A percentile compares a stretch with the other conserved stretches of the same genome.
phyloP scores from a whole-genome alignment of 2,329 filamentous ascomycete genomes.

The Colletotrichum siamense region DNA sequence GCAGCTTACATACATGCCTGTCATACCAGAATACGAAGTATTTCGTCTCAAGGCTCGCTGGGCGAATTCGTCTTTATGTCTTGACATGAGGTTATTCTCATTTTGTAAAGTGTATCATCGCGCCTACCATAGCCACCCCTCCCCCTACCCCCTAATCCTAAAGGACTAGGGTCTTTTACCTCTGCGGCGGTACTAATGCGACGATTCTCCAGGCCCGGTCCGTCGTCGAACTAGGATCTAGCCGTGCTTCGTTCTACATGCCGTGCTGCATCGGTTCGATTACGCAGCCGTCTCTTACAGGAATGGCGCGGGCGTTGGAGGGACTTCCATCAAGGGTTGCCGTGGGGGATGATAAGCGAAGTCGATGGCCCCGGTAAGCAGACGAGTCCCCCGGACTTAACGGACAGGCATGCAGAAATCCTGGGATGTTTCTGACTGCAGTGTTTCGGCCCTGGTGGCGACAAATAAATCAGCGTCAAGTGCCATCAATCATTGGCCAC shows the following conservation, averaged over 20 bases:
- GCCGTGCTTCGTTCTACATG: background rate
- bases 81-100: background rate
- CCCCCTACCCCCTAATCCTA: background rate
- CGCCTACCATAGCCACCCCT: background rate
- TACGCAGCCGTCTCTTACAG: background rate
- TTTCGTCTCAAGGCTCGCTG: background rate
- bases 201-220: background rate
- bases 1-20: background rate
- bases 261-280: background rate
- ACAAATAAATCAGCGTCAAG: background rate
- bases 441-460: background rate
- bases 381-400: background rate
- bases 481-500: background rate
- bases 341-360: background rate
- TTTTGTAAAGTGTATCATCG: background rate
- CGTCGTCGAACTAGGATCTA: background rate
- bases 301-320: background rate
- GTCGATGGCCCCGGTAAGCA: background rate
- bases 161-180: background rate
- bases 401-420: background rate
- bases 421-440: background rate
- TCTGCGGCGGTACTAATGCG: background rate
- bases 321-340: background rate
- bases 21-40: background rate
- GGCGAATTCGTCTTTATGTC: background rate